Evolutionary conservation across 805 yeast genomes (phyloP).

Genomic region (Wickerhamiella occidentalis): DNA sequence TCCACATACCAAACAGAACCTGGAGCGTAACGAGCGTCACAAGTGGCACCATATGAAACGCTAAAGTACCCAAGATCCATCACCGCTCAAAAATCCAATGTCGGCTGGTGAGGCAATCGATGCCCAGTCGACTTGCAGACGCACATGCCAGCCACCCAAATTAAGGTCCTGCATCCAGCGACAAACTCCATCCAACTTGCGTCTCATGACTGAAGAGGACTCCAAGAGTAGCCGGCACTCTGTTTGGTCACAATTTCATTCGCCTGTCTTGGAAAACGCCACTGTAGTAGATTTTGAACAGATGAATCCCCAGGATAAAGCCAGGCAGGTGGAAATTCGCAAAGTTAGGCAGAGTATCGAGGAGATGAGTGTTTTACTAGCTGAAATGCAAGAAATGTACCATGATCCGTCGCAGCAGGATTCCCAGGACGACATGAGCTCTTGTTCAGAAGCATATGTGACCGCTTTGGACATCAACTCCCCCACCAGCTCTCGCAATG

Average conservation of each 20-base stretch:
- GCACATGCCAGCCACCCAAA: constrained; percentile 10
- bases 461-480: not conserved
- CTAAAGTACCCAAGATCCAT: not conserved
- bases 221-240: constrained; percentile 1
- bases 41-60: not conserved
- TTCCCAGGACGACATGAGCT: not conserved
- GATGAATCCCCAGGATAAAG: constrained; percentile 10
- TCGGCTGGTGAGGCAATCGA: not conserved
- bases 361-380: constrained; percentile 16
- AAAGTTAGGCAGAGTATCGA: constrained; percentile 19
- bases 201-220: constrained; percentile 4
- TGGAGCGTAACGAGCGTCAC: constrained; percentile 4
- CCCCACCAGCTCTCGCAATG: not conserved
- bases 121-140: not conserved
- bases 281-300: constrained; percentile 17
- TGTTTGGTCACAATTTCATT: constrained; percentile 10
- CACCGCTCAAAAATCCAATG: not conserved
- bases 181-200: not conserved
- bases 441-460: constrained; percentile 3
- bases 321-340: constrained; percentile 18
- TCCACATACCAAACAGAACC: not conserved
- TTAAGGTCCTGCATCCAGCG: not conserved
- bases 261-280: constrained; percentile 18
- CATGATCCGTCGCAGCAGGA: not conserved
- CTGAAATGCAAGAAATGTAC: constrained; percentile 17